Evolutionary conservation across 2,329 filamentous ascomycete species (phyloP), one percentile per base, ranked within the genome.

Genomic region (Fusarium nygamai): DNA sequence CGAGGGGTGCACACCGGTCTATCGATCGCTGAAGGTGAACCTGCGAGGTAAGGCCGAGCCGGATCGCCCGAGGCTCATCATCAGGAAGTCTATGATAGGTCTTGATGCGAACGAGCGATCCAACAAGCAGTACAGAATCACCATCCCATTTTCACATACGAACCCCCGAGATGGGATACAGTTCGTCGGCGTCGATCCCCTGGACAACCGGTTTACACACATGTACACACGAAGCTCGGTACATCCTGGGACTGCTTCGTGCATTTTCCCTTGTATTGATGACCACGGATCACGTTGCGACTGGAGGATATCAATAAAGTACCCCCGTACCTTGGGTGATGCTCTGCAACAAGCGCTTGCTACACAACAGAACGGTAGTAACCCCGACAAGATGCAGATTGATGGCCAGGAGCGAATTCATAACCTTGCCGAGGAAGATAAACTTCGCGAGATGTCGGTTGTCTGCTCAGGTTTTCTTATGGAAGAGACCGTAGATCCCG

Each of bases 231-330:
- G 92, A 46, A 95, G 96, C 79, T 93, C 92, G 5, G 86, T 92
- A 47, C 92, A 93, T 70, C 91, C 94, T 0, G 95, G 95, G 36
- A 92, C 91, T 24, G 92, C 94, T 2, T 96, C 92, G 53, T 95
- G 92, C 76, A 90, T 98, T 33, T 99, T 99, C 78, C 96, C 96
- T 2, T 98, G 96, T 81, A 88, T 98, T 60, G 96, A 99, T 80
- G 93, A 97, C 80, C 90, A 93, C 31, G 91, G 91, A 39, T 92
- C 93, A 65, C 90, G 94, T 64, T 96, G 92, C 79, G 91, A 92
- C 17, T 99, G 96, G 94, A 94, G 95, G 65, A 88, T 99, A 57
- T 94, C 93, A 5, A 92, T 99, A 79, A 94, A 92, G 66, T 96
- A 92, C 76, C 94, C 96, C 17, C 90, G 93, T 58, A 98, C 95